A percentile compares a stretch with the other conserved stretches of the same genome.
Evolutionary conservation across 495 filamentous ascomycete species (phyloP).

Genomic region (Penicillium nucicola): DNA sequence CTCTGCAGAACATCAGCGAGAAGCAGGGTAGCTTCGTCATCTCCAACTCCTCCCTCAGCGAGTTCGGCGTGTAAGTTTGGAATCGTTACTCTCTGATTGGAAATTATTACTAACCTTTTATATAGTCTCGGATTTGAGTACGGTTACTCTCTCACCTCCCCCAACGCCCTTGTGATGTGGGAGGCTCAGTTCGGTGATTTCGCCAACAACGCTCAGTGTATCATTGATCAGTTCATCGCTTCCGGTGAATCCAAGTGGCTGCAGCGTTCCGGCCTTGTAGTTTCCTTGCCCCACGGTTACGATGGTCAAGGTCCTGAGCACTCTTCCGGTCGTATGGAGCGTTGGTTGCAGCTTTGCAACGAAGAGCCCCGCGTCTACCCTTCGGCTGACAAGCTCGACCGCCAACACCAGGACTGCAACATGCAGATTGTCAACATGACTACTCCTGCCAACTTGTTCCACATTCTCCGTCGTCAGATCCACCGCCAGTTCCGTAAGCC

Average conservation of each 20-base stretch:
- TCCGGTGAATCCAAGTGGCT: conserved; percentile 98
- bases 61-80: conserved; percentile 73
- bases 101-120: conserved; percentile 21
- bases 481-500: conserved; percentile 99
- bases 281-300: conserved; percentile 95
- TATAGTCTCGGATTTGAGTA: conserved; percentile 90
- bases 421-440: conserved; percentile 98
- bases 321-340: conserved; percentile 95
- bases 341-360: conserved; percentile 96
- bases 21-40: conserved; percentile 94
- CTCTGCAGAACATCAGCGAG: conserved; percentile 80
- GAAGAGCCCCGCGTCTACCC: conserved; percentile 96
- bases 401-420: conserved; percentile 99
- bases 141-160: conserved; percentile 94
- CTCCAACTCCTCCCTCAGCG: conserved; percentile 93
- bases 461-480: conserved; percentile 94
- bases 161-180: conserved; percentile 97
- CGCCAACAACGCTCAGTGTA: conserved; percentile 98
- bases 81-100: neutral
- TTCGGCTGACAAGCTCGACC: conserved; percentile 78
- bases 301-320: conserved; percentile 98
- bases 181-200: conserved; percentile 99
- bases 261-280: conserved; percentile 90
- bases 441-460: conserved; percentile 89
- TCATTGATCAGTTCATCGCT: conserved; percentile 98